phyloP scores from a whole-genome alignment of 2,329 filamentous ascomycete genomes.

The Trichoderma sp. region DNA sequence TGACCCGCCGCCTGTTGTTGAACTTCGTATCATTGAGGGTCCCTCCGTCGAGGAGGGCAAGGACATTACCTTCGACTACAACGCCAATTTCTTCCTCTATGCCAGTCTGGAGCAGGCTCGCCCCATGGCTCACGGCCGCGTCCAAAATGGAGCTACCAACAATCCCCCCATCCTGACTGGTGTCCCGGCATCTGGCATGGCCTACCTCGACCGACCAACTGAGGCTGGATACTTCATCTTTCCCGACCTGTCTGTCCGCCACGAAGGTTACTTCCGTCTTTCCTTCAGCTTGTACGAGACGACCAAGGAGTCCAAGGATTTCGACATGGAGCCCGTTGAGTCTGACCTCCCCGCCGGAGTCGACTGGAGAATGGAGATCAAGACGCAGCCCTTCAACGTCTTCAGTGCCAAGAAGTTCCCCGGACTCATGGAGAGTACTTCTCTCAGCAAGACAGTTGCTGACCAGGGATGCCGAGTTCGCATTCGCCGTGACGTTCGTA shows the following conservation, averaged over 20 bases:
- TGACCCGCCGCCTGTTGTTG: slow-evolving; percentile 91
- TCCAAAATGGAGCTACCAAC: slow-evolving; percentile 65
- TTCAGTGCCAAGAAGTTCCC: slow-evolving; percentile 99
- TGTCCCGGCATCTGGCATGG: slow-evolving; percentile 92
- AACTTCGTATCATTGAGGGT: slow-evolving; percentile 82
- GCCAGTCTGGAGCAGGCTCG: slow-evolving; percentile 87
- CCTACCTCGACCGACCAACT: slow-evolving; percentile 84
- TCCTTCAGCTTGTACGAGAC: slow-evolving; percentile 94
- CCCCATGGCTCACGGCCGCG: slow-evolving; percentile 77
- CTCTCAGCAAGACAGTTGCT: slow-evolving; percentile 84
- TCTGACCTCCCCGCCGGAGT: slow-evolving; percentile 57
- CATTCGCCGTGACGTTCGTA: slow-evolving; percentile 89
- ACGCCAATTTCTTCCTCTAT: slow-evolving; percentile 97
- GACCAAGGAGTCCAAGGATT: slow-evolving; percentile 80
- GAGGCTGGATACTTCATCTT: slow-evolving; percentile 94
- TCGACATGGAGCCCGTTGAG: slow-evolving; percentile 57
- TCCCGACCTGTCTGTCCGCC: slow-evolving; percentile 90
- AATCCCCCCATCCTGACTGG: slow-evolving; percentile 86
- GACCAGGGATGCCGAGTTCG: slow-evolving; percentile 97
- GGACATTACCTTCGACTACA: slow-evolving; percentile 86
- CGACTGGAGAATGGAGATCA: slow-evolving; percentile 85
- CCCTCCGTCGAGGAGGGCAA: slow-evolving; percentile 58
- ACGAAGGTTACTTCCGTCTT: slow-evolving; percentile 90
- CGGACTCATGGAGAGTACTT: slow-evolving; percentile 85
- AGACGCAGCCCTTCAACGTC: slow-evolving; percentile 83